Percentiles rank a stretch among this genome's conserved stretches.
Evolutionary conservation across 768 basidiomycete genomes (phyloP).

Genomic region (Clathrus columnatus): DNA sequence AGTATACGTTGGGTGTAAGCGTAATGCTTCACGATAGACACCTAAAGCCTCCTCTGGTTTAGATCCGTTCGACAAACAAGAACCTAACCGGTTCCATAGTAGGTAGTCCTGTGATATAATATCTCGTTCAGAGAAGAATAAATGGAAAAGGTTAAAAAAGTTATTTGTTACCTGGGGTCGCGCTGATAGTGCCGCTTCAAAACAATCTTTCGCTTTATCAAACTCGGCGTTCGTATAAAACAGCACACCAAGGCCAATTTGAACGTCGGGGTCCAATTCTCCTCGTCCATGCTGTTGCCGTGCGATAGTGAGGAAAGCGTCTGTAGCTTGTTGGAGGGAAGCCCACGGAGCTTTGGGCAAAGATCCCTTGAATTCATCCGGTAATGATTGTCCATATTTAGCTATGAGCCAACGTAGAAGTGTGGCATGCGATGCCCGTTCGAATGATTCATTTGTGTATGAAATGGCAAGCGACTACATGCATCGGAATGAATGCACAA

Average conservation of each 20-base stretch:
- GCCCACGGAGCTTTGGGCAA: constrained; percentile 60
- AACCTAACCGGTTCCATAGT: constrained; percentile 93
- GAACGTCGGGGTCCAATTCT: constrained; percentile 78
- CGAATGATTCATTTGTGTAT: constrained; percentile 90
- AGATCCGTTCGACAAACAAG: constrained; percentile 87
- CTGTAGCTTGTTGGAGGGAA: constrained; percentile 67
- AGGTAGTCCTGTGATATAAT: constrained; percentile 61
- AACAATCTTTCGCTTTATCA: constrained; percentile 88
- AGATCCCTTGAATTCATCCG: constrained; percentile 39
- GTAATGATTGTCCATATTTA: constrained; percentile 45
- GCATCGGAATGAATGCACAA: not conserved
- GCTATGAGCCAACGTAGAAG: constrained; percentile 78
- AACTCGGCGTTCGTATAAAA: constrained; percentile 87
- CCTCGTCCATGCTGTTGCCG: constrained; percentile 70
- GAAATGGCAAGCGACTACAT: constrained; percentile 86
- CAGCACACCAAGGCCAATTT: constrained; percentile 86
- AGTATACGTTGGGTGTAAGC: constrained; percentile 89
- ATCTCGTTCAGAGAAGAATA: not conserved
- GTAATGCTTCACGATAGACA: constrained; percentile 84
- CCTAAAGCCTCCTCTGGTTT: constrained; percentile 90
- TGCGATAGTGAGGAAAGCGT: constrained; percentile 76
- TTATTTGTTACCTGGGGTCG: constrained; percentile 52
- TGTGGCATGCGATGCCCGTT: constrained; percentile 77
- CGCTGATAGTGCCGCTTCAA: constrained; percentile 73
- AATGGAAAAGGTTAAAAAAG: not conserved